Evolutionary conservation across 139 green algal species (phyloP).

Genomic region (Parachlorella kessleri): DNA sequence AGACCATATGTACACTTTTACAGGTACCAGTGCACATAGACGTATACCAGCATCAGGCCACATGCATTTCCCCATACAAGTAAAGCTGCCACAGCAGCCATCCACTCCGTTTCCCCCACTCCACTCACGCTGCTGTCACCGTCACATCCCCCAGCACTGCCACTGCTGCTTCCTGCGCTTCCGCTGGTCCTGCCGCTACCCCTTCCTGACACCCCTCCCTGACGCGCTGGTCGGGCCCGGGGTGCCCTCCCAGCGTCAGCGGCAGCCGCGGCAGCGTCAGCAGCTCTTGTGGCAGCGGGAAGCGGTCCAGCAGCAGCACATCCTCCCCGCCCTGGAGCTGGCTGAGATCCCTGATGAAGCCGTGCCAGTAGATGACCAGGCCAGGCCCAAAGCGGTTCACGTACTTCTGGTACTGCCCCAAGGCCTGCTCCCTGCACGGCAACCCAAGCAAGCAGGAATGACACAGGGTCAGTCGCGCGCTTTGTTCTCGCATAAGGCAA

Average conservation of each 20-base stretch:
- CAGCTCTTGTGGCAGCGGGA: constrained; percentile 51
- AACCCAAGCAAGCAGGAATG: no score
- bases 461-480: no score
- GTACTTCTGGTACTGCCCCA: constrained; percentile 77
- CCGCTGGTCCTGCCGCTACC: neutral
- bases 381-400: constrained; percentile 85
- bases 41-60: no score
- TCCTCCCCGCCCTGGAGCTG: neutral
- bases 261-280: constrained; percentile 40
- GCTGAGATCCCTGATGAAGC: constrained; percentile 67
- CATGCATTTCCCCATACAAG: no score
- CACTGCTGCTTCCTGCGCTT: neutral
- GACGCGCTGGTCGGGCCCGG: neutral
- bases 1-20: no score
- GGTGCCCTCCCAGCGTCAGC: constrained; percentile 4
- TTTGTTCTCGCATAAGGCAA: no score
- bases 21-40: no score
- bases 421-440: constrained; percentile 50
- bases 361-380: constrained; percentile 94
- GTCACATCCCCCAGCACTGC: neutral
- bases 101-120: no score
- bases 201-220: neutral
- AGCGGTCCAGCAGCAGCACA: constrained; percentile 62
- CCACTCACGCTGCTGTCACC: neutral
- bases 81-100: no score